These are phyloP conservation scores for Candida dubliniensis DNA, from an alignment of 1,139 yeast genomes.

Conservation along the genomic window DNA sequence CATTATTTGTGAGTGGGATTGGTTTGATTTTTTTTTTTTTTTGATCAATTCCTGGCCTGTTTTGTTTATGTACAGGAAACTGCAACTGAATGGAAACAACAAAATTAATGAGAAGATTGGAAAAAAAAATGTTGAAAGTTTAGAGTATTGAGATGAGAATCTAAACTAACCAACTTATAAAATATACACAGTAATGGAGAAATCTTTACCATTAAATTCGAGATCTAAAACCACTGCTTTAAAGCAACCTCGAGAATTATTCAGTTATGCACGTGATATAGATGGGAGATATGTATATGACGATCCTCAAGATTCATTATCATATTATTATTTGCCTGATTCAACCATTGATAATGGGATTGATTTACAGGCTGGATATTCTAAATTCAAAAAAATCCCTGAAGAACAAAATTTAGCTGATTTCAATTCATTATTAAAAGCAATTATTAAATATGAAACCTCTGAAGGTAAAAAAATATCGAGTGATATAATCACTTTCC, in stretches of 20 bases:
- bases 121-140: neutral
- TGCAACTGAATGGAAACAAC: neutral
- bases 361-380: conserved; percentile 66
- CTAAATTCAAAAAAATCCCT: conserved; percentile 56
- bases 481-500: conserved; percentile 74
- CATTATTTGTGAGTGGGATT: too few species aligned
- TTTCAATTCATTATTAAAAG: conserved; percentile 56
- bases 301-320: conserved; percentile 46
- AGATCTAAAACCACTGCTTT: conserved; percentile 55
- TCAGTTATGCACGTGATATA: conserved; percentile 56
- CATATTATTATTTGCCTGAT: conserved; percentile 80
- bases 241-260: conserved; percentile 74
- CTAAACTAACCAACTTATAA: neutral
- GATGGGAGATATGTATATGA: conserved; percentile 46
- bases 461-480: conserved; percentile 19
- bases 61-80: neutral
- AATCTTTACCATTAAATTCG: conserved; percentile 44
- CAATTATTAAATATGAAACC: conserved; percentile 58
- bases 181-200: conserved; percentile 17
- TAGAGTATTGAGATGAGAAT: conserved; percentile 9
- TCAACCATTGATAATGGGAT: conserved; percentile 47
- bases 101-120: neutral
- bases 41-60: neutral
- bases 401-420: conserved; percentile 54
- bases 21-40: neutral